Base-by-base conservation (phyloP, 192 early-diverging fungal species). In the Dimargaris xerosporica region DNA sequence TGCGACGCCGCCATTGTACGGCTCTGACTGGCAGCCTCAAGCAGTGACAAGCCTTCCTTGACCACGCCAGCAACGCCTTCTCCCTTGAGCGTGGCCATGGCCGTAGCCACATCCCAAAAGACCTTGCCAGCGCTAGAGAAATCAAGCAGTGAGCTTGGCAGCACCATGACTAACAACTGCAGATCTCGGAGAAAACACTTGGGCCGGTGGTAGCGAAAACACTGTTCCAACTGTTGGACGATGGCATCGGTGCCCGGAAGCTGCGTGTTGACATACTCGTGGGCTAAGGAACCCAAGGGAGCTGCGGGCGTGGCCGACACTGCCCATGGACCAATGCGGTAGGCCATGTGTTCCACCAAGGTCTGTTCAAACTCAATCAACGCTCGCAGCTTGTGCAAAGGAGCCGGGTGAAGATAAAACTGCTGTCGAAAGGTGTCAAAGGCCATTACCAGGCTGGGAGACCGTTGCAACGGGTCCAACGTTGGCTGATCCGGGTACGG, bases 331-430 rank as follows among this genome's bases (percentile, higher is more conserved):
- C 34, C 34, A 12, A 26, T 19, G 17, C 41, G 31, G 42, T 60
- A 43, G 16, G 41, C 42, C 26, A 60, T 42, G 26, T 60, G n/a
- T 26, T 60, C 58, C 58, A 44, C 58, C 42, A 60, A 43, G 4
- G 58, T 34, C 21, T 30, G 16, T 7, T 60, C 58, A 43, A 60
- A 44, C 13, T n/a, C 39, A 15, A 44, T 41, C 15, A 60, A 43
- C 25, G n/a, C 12, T 17, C 21, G 17, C 41, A 60, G 16, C 25
- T 60, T 60, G 5, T 60, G 39, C 26, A 60, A 39, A 34, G 58
- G 58, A 41, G 58, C 58, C 58, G 58, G 43, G n/a, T 60, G 58
- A 19, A 60, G 39, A 23, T 60, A 39, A 34, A 60, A 60, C 42
- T 60, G 58, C n/a, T 44, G 58, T 0, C 58, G 58, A n/a, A 60